Evolutionary conservation across 2,329 filamentous ascomycete species (phyloP), one percentile per base, ranked within the genome.

Genomic region (Stagonosporopsis rhizophila): DNA sequence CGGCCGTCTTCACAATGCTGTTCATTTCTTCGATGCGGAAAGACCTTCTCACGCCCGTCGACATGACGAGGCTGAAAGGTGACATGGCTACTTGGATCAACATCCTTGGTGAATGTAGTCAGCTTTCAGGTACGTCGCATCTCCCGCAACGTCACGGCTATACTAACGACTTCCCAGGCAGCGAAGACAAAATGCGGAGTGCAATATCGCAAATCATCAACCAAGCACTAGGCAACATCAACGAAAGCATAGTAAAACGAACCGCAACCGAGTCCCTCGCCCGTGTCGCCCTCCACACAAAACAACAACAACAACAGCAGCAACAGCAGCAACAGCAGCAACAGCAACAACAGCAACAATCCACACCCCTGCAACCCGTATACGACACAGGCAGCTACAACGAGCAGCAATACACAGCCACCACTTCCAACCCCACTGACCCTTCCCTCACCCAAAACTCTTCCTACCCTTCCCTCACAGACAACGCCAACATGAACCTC

Each of bases 61-160:
- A 90, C 54, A 77, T 92, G 49, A 78, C 81, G 15, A 75, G 75
- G n/a, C 77, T 94, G 45, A 83, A 83, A 59, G 75, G 79, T 8
- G 88, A 92, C 49, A 92, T 92, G 88, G 81, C 84, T 28, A 75
- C 80, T 20, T 93, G 90, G 87, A 77, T 91, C 44, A 80, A 81
- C 30, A 83, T 93, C 38, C 82, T 94, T 61, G 82, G 82, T 25
- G 87, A 91, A 54, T 86, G 87, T 44, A 85, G 87, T 19, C 78
- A 79, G 35, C 77, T 91, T n/a, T 76, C 91, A 38, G 88, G 89
- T 90, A 79, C 74, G 82, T 25, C n/a, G 39, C 11, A 4, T 20
- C 9, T 32, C 6, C 6, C 6, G 4, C 5, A 6, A 19, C n/a
- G 2, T 32, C 4, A 25, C 14, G 12, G 15, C n/a, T 9, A 41